Evolutionary conservation across 2,329 filamentous ascomycete species (phyloP).

Genomic region (Epichloe brachyelytri): DNA sequence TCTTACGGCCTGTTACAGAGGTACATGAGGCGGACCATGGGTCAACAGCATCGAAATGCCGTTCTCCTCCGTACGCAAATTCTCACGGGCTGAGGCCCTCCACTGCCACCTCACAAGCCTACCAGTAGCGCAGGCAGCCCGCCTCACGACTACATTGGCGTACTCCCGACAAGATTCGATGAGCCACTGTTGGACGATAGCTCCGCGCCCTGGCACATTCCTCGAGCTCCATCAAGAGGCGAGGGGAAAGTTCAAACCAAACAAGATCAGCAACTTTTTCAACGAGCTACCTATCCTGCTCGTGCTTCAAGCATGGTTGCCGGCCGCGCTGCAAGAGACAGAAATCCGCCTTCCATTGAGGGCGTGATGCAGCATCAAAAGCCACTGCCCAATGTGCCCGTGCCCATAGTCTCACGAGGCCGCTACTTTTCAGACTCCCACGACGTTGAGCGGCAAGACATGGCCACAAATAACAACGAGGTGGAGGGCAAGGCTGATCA

Average conservation of each 20-base stretch:
- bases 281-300: constrained; percentile 11
- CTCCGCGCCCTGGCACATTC: constrained; percentile 7
- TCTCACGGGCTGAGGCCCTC: constrained; percentile 1
- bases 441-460: neutral
- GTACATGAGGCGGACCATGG: constrained; percentile 7
- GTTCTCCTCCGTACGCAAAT: neutral
- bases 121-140: constrained; percentile 9
- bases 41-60: neutral
- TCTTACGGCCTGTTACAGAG: constrained; percentile 20
- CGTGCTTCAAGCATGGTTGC: constrained; percentile 16
- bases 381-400: neutral
- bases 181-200: constrained; percentile 10
- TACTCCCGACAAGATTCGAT: constrained; percentile 13
- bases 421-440: neutral
- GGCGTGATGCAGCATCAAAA: constrained; percentile 9
- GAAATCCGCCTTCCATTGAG: constrained; percentile 11
- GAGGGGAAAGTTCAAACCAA: neutral
- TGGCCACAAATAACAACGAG: neutral
- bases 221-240: constrained; percentile 1
- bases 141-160: constrained; percentile 12
- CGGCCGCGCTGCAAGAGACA: constrained; percentile 2
- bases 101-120: constrained; percentile 4
- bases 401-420: neutral
- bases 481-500: neutral
- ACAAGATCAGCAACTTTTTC: constrained; percentile 2